These are phyloP conservation scores for Pseudocercospora eumusae DNA, from an alignment of 2,329 filamentous ascomycete species.

Conservation along the genomic window DNA sequence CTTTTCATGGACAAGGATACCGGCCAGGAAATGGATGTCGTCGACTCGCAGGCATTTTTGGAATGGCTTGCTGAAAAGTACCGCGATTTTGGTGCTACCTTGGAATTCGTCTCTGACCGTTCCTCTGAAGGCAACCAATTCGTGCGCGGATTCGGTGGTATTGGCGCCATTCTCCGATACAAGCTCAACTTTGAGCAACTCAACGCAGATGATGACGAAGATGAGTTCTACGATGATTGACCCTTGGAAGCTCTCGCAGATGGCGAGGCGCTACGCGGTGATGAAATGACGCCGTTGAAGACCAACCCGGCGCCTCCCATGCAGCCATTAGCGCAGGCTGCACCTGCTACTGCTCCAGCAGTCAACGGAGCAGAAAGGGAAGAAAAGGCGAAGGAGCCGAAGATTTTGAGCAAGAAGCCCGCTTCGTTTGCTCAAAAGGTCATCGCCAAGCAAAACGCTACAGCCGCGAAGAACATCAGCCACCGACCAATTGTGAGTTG, in stretches of 20 bases:
- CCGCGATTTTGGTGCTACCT: slow-evolving; percentile 91
- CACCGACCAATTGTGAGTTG: slow-evolving; percentile 33
- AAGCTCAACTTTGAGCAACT: slow-evolving; percentile 99
- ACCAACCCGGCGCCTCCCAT: slow-evolving; percentile 58
- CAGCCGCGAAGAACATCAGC: slow-evolving; percentile 27
- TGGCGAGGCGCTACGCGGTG: slow-evolving; percentile 75
- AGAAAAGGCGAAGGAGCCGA: slow-evolving; percentile 15
- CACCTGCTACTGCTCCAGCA: slow-evolving; percentile 36
- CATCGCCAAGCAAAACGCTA: slow-evolving; percentile 24
- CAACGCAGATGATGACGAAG: slow-evolving; percentile 73
- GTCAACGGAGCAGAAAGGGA: slow-evolving; percentile 26
- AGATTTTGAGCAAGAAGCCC: slow-evolving; percentile 12
- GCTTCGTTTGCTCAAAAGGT: slow-evolving; percentile 27
- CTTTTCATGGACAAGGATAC: slow-evolving; percentile 95
- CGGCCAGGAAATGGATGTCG: slow-evolving; percentile 94
- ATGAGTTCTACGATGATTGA: slow-evolving; percentile 94
- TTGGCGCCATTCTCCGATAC: slow-evolving; percentile 95
- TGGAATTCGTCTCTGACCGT: slow-evolving; percentile 96
- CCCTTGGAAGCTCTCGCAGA: slow-evolving; percentile 64
- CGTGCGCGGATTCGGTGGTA: slow-evolving; percentile 98
- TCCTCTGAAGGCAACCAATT: slow-evolving; percentile 99
- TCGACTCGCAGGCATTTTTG: slow-evolving; percentile 87
- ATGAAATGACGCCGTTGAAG: slow-evolving; percentile 53
- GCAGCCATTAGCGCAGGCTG: slow-evolving; percentile 39
- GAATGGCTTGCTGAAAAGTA: slow-evolving; percentile 99